Conservation (phyloP, 768 basidiomycete genomes). For the Xerocomellus amylosporus region DNA sequence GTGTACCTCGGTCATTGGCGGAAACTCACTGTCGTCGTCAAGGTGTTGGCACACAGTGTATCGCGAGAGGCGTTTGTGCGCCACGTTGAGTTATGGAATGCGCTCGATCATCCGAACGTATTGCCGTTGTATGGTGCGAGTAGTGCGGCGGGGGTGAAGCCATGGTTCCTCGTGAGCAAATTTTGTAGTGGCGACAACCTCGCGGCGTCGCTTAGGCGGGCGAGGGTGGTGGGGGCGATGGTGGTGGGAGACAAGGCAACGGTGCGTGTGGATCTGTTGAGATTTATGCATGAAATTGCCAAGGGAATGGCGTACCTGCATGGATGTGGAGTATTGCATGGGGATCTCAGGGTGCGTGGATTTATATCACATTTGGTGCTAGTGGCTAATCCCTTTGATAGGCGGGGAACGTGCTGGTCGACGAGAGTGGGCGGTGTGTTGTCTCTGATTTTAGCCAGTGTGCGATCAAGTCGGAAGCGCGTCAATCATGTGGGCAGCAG, state of each 20-base stretch:
- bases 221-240: neutral
- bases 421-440: slow-evolving; percentile 62
- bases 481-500: slow-evolving; percentile 51
- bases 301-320: slow-evolving; percentile 84
- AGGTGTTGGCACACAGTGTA: slow-evolving; percentile 62
- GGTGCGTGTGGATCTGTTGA: slow-evolving; percentile 41
- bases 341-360: slow-evolving; percentile 68
- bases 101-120: slow-evolving; percentile 65
- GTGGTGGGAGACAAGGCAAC: neutral
- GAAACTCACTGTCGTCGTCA: slow-evolving; percentile 63
- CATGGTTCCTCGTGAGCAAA: slow-evolving; percentile 79
- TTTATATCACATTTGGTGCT: neutral
- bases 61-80: slow-evolving; percentile 63
- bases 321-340: slow-evolving; percentile 63
- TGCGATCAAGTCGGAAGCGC: slow-evolving; percentile 73
- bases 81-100: slow-evolving; percentile 72
- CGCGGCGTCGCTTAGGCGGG: slow-evolving; percentile 51
- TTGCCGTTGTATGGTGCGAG: slow-evolving; percentile 77
- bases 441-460: slow-evolving; percentile 84
- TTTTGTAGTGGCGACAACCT: slow-evolving; percentile 67
- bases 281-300: slow-evolving; percentile 71
- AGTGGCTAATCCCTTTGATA: slow-evolving; percentile 16
- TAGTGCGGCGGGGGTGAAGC: slow-evolving; percentile 62
- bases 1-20: slow-evolving; percentile 79
- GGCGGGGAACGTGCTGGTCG: slow-evolving; percentile 77